Percentiles rank a stretch among this genome's conserved stretches.
These are phyloP conservation scores for Sporisorium graminicola DNA, from an alignment of 1,284 basidiomycete genomes.

Conservation along the genomic window DNA sequence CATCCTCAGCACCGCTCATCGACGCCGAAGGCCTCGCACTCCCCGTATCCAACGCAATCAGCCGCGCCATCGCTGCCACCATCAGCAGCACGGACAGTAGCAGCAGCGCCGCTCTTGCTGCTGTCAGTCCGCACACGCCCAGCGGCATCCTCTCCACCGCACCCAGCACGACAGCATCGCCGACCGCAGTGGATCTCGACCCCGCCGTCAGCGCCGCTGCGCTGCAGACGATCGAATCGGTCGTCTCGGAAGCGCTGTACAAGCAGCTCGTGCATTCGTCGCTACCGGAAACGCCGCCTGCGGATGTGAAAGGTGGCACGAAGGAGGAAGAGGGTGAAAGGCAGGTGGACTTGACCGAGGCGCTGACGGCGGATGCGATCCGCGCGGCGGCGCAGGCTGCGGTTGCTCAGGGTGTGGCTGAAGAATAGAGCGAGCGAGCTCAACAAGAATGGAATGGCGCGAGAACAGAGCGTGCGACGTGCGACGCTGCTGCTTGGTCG, in stretches of 20 bases:
- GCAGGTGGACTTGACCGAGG: constrained; percentile 19
- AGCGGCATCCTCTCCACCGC: constrained; percentile 1
- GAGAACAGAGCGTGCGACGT: too few species aligned
- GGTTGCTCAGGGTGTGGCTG: constrained; percentile 26
- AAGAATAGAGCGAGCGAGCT: not conserved
- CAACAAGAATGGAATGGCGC: not conserved
- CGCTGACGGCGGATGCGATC: constrained; percentile 39
- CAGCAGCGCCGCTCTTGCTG: too few species aligned
- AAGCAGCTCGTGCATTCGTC: constrained; percentile 34
- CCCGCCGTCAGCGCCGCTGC: constrained; percentile 36
- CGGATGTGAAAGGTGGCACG: not conserved
- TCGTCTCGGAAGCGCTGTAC: constrained; percentile 41
- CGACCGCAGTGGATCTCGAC: constrained; percentile 9
- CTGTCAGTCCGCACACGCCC: not conserved
- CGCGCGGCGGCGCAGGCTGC: constrained; percentile 47
- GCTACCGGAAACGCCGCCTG: constrained; percentile 9
- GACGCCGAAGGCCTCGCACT: constrained; percentile 21
- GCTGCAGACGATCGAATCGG: constrained; percentile 35
- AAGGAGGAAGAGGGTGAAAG: not conserved
- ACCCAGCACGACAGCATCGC: not conserved
- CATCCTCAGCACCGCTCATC: constrained; percentile 8
- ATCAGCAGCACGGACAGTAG: constrained; percentile 23
- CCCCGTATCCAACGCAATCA: constrained; percentile 40
- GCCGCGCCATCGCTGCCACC: constrained; percentile 38
- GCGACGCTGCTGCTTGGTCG: not conserved